Conservation (phyloP, 768 basidiomycete genomes). For the Wakefieldia striispora region DNA sequence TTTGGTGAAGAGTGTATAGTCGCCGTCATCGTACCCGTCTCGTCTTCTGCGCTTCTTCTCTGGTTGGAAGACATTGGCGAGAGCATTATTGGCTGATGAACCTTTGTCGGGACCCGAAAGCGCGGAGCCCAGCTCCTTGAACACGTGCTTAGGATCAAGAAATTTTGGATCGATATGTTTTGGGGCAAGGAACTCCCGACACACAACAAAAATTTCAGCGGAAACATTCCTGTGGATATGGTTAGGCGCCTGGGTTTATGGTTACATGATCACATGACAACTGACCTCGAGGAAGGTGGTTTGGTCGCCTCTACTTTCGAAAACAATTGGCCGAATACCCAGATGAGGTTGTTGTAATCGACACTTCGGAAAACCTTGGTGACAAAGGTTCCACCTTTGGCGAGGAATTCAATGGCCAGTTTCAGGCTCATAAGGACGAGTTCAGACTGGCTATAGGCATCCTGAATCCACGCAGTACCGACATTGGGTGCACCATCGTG, state of each 20-base stretch:
- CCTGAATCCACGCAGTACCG: conserved; percentile 98
- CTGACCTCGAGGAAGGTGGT: conserved; percentile 92
- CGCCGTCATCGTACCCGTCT: conserved; percentile 94
- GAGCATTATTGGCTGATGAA: conserved; percentile 60
- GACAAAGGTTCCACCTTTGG: conserved; percentile 91
- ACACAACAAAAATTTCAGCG: conserved; percentile 99
- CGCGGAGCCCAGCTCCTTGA: conserved; percentile 77
- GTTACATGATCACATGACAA: neutral
- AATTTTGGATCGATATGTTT: conserved; percentile 97
- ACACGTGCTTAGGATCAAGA: conserved; percentile 95
- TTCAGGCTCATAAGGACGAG: conserved; percentile 94
- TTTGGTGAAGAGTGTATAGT: conserved; percentile 85
- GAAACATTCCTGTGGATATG: conserved; percentile 79
- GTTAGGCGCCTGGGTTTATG: neutral
- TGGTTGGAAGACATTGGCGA: conserved; percentile 93
- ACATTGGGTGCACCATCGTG: conserved; percentile 99
- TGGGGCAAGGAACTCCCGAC: conserved; percentile 91
- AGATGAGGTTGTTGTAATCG: conserved; percentile 97
- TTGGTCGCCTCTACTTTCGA: conserved; percentile 97
- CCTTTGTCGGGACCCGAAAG: conserved; percentile 48
- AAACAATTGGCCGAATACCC: conserved; percentile 98
- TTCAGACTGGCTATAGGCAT: conserved; percentile 96
- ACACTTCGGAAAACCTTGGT: conserved; percentile 98
- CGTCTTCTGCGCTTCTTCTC: conserved; percentile 93
- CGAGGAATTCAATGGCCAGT: conserved; percentile 91